Conservation (phyloP, 2,329 filamentous ascomycete genomes). For the Fusarium sp. region DNA sequence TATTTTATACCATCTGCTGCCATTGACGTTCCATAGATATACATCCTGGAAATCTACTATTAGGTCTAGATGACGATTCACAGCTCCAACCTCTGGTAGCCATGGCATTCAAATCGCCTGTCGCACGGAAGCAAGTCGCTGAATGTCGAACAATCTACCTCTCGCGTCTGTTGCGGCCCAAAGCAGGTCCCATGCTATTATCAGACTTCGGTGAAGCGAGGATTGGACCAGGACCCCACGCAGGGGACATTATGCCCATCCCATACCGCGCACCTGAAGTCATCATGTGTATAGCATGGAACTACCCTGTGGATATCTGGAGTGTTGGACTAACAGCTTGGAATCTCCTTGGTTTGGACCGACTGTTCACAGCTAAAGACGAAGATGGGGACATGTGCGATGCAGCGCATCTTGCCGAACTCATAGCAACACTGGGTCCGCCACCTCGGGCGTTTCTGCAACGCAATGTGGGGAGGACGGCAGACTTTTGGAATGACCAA, state of each 20-base stretch:
- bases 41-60: conserved; percentile 44
- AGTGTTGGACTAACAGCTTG: conserved; percentile 47
- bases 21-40: conserved; percentile 31
- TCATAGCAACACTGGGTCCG: conserved; percentile 44
- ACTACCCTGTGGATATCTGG: conserved; percentile 48
- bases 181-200: conserved; percentile 43
- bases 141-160: conserved; percentile 44
- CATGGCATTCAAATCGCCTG: conserved; percentile 42
- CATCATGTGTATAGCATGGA: conserved; percentile 42
- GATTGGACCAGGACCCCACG: conserved; percentile 43
- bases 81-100: conserved; percentile 41
- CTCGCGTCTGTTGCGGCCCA: conserved; percentile 43
- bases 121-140: conserved; percentile 34
- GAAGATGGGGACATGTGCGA: conserved; percentile 41
- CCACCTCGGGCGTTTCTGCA: conserved; percentile 35
- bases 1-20: neutral
- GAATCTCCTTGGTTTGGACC: conserved; percentile 40
- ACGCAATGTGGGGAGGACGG: conserved; percentile 20
- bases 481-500: conserved; percentile 43
- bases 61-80: conserved; percentile 40
- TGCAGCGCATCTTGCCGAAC: conserved; percentile 39
- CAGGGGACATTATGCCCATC: conserved; percentile 48
- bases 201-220: conserved; percentile 49
- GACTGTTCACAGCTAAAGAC: conserved; percentile 38
- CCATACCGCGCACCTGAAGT: conserved; percentile 45